Base-by-base conservation (phyloP, 495 filamentous ascomycete genomes). In the Penicillium pancosmium region DNA sequence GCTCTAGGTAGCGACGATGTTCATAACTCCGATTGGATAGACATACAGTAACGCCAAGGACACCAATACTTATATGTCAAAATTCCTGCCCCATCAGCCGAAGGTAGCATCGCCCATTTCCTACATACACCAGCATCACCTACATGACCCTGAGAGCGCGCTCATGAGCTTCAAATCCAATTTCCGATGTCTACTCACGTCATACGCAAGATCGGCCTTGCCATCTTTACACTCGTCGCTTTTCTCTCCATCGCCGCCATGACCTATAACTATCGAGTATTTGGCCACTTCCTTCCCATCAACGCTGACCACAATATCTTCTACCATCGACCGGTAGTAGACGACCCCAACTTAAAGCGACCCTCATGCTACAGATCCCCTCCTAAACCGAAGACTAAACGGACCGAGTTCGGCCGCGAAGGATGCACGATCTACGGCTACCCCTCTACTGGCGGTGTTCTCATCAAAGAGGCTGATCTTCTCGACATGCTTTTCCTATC, bases 351-450 rank as follows among this genome's bases (percentile, higher is more conserved):
- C 9, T 46, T n/a, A 19, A 2, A 9, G 43, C 43, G 43, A 9
- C 1, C 8, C 18, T 36, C 43, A 40, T 49, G 23, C 23, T 3
- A 23, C 23, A 4, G 0, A 23, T 23, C 23, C 3, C 23, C 23
- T 23, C 23, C 23, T 23, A 0, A 3, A 3, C 23, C 23, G 23
- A 23, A 13, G 18, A 56, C 54, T 50, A 41, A 56, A 56, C 41
- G 54, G 18, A 40, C 33, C 33, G 16, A 23, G 8, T 56, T 56
- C 31, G 21, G 27, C 57, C 12, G 35, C 18, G 4, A 7, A 31
- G 62, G 57, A 57, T 64, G 57, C 49, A 21, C 48, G 3, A 53
- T 57, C 53, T 64, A 60, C 54, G 54, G 62, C 43, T 60, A 60
- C 18, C 62, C 57, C 18, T 64, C 62, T 19, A 56, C 54, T 49